Conservation (phyloP, 495 filamentous ascomycete genomes). For the Endocarpon pusillum region DNA sequence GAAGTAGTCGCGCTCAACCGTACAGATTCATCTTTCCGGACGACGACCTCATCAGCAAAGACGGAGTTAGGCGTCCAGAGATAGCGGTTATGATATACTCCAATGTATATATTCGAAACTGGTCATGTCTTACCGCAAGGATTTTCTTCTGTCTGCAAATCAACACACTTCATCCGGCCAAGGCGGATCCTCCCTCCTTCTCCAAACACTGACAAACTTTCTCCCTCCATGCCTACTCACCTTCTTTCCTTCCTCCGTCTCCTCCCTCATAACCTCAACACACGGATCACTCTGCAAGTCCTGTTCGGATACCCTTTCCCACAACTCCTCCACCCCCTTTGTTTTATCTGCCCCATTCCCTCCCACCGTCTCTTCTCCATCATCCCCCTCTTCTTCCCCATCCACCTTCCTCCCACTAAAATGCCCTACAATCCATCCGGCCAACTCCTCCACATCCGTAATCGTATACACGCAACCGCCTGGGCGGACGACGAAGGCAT, state of each 20-base stretch:
- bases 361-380: conserved; percentile 11
- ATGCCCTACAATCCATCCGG: conserved; percentile 79
- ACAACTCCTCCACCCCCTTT: conserved; percentile 35
- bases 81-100: too few relatives aligned
- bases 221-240: conserved; percentile 74
- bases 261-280: conserved; percentile 61
- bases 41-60: too few relatives aligned
- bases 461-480: conserved; percentile 87
- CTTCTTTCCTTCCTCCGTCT: conserved; percentile 96
- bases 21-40: too few relatives aligned
- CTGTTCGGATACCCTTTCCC: conserved; percentile 36
- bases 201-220: conserved; percentile 78
- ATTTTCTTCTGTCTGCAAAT: too few relatives aligned
- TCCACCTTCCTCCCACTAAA: conserved; percentile 25
- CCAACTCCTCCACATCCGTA: conserved; percentile 88
- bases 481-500: conserved; percentile 71
- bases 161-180: conserved; percentile 32
- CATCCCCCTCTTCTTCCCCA: conserved; percentile 6
- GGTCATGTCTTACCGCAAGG: too few relatives aligned
- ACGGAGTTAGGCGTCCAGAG: too few relatives aligned
- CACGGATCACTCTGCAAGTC: conserved; percentile 59
- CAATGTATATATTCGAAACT: too few relatives aligned
- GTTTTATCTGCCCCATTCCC: conserved; percentile 14
- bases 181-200: conserved; percentile 60
- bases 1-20: too few relatives aligned